Base-by-base conservation (phyloP, 176 grass and related monocot species). In the Oryza glaberrima region DNA sequence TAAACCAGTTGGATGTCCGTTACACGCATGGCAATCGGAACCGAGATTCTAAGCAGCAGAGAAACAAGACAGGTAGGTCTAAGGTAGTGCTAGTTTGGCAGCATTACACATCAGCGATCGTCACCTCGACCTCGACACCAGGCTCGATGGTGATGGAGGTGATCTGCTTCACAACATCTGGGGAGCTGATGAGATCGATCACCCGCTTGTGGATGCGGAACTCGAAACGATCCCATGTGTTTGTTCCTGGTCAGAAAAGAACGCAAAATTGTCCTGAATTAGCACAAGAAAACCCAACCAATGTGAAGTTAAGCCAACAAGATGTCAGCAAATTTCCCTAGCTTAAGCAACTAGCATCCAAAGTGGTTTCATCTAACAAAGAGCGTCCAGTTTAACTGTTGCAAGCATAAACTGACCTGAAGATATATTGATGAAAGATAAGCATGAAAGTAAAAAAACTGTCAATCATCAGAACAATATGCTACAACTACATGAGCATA, bases 121-220 rank as follows among this genome's bases (percentile, higher is more conserved):
- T 92, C 72, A 92, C 90, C 81, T 88, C 86, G 3, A 92, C 90
- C 65, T 92, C 90, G 2, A 92, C 86, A 69, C 86, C 90, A 3
- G 90, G 90, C 41, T 92, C 86, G 3, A 92, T 92, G n/a, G 71
- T 88, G 61, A 92, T 92, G 71, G 90, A 92, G 45, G 90, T 92
- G 54, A 92, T 92, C 77, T 92, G 90, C 86, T 92, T 92, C 72
- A 92, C 90, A 16, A 92, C 90, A 48, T 92, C 90, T 26, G 86
- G 86, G 11, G 90, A 92, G 77, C 86, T 92, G 70, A 88, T 81
- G 71, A 92, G 86, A 54, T 92, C 90, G 60, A 92, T 92, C 28
- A 92, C 90, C 45, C 90, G 81, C 86, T 92, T 92, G 77, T 92
- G 90, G 45, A 92, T 88, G 45, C 86, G 78, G 70, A 92, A 92